These are phyloP conservation scores for Neoboletus magnificus DNA, from an alignment of 768 basidiomycete genomes.

Conservation along the genomic window DNA sequence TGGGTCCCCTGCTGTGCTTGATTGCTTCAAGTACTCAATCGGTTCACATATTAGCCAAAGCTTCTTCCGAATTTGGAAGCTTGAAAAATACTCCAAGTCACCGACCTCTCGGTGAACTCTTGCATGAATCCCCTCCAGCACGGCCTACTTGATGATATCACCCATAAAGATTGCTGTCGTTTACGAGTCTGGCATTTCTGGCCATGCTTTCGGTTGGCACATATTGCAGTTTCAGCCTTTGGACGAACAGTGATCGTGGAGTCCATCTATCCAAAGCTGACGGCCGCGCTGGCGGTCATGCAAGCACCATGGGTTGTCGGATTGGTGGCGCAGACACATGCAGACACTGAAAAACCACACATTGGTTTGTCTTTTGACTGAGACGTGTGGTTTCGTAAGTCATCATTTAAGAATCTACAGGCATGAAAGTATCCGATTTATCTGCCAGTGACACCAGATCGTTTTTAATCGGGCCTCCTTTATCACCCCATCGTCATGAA, in stretches of 20 bases:
- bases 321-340: conserved; percentile 43
- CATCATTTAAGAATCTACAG: background rate
- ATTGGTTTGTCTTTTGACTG: background rate
- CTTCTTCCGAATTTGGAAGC: background rate
- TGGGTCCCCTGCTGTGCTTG: background rate
- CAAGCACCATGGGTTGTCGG: conserved; percentile 63
- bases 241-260: conserved; percentile 71
- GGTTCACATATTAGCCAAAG: background rate
- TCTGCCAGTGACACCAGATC: conserved; percentile 48
- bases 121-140: background rate
- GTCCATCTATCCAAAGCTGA: conserved; percentile 75
- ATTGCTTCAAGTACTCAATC: background rate
- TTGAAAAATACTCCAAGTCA: background rate
- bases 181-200: conserved; percentile 76
- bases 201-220: conserved; percentile 42
- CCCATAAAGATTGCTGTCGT: conserved; percentile 59
- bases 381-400: conserved; percentile 47
- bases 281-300: conserved; percentile 67
- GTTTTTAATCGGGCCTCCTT: conserved; percentile 55
- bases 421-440: background rate
- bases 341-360: conserved; percentile 45
- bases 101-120: background rate
- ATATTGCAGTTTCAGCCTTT: conserved; percentile 44
- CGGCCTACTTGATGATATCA: background rate
- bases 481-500: background rate